Base-by-base conservation (phyloP, 2,329 filamentous ascomycete species). In the Epichloe baconii region DNA sequence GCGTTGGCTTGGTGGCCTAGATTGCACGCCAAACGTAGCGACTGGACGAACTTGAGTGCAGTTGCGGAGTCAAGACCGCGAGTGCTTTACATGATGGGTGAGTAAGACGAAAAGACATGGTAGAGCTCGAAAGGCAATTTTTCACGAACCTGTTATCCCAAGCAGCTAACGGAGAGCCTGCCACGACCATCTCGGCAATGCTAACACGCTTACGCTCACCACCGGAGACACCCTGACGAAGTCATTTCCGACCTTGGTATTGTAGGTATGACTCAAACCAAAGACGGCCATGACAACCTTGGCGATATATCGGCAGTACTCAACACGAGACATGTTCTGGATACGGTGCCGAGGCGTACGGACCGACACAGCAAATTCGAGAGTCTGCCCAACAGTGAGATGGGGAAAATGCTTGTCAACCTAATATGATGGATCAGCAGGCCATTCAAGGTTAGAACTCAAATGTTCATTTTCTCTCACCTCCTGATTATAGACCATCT, bases 201-300 rank as follows among this genome's bases (percentile, higher is more conserved):
- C 82, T 86, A 5, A 94, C 87, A 63, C 88, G 81, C 69, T 93
- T 90, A 51, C 82, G 73, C 63, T 87, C 83, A 38, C 84, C 83
- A 26, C 83, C 84, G 7, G 77, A 82, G 0, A 86, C 77, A 47
- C 86, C 1, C 84, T 79, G 11, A 89, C 74, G 43, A 85, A 80
- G 57, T 88, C 83, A 53, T 88, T 81, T 7, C 86, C 86, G 12
- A 90, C 83, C 58, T 83, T 85, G 6, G 86, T 89, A 53, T 82
- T 76, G 58, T 84, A 72, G 0, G 83, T 86, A 59, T 89, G 84
- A 37, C 78, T 79, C 34, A 89, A 79, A 57, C 84, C 84, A 58
- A 87, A 88, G 0, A 85, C 66, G 23, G 84, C 84, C 65, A 85
- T 82, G 55, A 85, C 78, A 0, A 85, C 81, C 44, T 79, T 74